These are phyloP conservation scores for Leccinum huronense DNA, from an alignment of 1,284 basidiomycete genomes.

Conservation along the genomic window DNA sequence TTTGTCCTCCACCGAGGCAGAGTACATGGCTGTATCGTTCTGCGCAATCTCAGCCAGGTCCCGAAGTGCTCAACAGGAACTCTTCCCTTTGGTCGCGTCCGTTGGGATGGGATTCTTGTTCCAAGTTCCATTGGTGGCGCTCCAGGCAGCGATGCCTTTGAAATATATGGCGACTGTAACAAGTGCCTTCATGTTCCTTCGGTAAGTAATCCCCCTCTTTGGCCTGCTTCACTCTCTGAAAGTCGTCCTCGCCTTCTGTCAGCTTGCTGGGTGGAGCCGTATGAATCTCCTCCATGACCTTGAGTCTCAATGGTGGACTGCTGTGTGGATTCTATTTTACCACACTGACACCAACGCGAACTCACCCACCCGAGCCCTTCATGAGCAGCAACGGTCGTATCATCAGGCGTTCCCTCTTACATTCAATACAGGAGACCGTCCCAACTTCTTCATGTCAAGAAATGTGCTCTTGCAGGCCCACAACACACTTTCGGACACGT, in stretches of 20 bases:
- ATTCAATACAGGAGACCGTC: too few relatives aligned
- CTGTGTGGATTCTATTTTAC: too few relatives aligned
- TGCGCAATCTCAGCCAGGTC: neutral
- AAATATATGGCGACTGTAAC: conserved; percentile 30
- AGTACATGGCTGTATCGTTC: neutral
- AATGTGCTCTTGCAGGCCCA: neutral
- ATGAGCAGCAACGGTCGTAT: neutral
- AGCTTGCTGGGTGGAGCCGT: conserved; percentile 67
- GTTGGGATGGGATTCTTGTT: too few relatives aligned
- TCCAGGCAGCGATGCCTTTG: conserved; percentile 61
- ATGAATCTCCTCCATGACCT: too few relatives aligned
- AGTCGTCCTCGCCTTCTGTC: neutral
- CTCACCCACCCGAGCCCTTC: neutral
- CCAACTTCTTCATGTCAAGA: neutral
- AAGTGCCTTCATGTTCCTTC: conserved; percentile 64
- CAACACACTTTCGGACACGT: neutral
- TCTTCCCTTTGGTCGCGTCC: too few relatives aligned
- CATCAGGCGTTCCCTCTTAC: neutral
- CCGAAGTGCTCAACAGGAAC: conserved; percentile 34
- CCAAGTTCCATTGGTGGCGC: too few relatives aligned
- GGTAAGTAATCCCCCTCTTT: conserved; percentile 8
- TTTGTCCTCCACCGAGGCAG: too few relatives aligned
- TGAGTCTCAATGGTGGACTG: too few relatives aligned
- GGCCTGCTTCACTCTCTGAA: neutral
- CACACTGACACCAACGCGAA: too few relatives aligned